phyloP scores from a whole-genome alignment of 1,139 yeast genomes.

The Magnusiomyces paraingens region DNA sequence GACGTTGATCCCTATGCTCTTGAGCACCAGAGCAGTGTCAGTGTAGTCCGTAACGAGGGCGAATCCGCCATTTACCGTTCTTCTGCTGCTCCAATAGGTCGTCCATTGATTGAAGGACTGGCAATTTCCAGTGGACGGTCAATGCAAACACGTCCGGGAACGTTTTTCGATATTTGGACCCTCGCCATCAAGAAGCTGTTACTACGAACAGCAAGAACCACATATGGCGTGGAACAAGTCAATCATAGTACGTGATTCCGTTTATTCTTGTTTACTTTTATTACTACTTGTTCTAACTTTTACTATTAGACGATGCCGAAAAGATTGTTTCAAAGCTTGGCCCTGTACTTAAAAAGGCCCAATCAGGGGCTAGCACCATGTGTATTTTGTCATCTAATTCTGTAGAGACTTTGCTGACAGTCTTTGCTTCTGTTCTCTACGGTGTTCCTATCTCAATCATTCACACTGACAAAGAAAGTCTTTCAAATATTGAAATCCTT shows the following conservation, averaged over 20 bases:
- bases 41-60: slow-evolving; percentile 44
- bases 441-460: slow-evolving; percentile 10
- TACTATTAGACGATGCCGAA: background rate
- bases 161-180: slow-evolving; percentile 52
- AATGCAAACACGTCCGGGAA: slow-evolving; percentile 44
- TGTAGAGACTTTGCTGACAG: background rate
- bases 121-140: slow-evolving; percentile 34
- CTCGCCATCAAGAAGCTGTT: slow-evolving; percentile 18
- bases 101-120: slow-evolving; percentile 43
- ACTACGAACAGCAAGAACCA: background rate
- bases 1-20: slow-evolving; percentile 53
- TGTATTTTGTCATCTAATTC: slow-evolving; percentile 3
- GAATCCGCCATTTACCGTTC: slow-evolving; percentile 65
- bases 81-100: slow-evolving; percentile 41
- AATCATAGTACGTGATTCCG: background rate
- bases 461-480: slow-evolving; percentile 8
- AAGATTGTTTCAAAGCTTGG: background rate
- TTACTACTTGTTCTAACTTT: background rate
- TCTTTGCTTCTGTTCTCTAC: slow-evolving; percentile 9
- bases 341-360: background rate
- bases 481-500: slow-evolving; percentile 2
- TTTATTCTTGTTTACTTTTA: slow-evolving; percentile 6
- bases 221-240: slow-evolving; percentile 4
- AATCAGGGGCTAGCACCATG: background rate
- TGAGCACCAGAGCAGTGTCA: slow-evolving; percentile 48